Evolutionary conservation across 2,329 filamentous ascomycete species (phyloP).

Genomic region (Colletotrichum caudatum): DNA sequence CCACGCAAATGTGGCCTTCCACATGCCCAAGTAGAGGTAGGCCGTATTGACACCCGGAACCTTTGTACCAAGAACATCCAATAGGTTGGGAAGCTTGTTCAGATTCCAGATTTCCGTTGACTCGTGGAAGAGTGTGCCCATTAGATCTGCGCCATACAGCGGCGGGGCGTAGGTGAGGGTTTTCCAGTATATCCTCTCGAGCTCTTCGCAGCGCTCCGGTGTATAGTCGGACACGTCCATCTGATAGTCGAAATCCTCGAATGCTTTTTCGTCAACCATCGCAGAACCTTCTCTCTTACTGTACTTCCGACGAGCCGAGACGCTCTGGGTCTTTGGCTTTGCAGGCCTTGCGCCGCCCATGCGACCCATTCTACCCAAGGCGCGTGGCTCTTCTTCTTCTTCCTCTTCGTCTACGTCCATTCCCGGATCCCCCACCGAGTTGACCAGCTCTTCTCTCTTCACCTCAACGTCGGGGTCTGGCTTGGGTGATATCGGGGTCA

Average conservation of each 20-base stretch:
- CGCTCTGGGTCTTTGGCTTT: constrained; percentile 76
- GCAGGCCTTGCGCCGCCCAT: constrained; percentile 64
- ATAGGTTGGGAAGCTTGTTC: constrained; percentile 90
- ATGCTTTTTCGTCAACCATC: constrained; percentile 88
- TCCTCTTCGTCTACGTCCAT: constrained; percentile 51
- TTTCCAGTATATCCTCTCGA: constrained; percentile 97
- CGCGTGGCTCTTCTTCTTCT: constrained; percentile 55
- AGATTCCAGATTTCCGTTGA: constrained; percentile 89
- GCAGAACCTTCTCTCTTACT: constrained; percentile 83
- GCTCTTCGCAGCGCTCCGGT: constrained; percentile 89
- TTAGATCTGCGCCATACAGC: constrained; percentile 96
- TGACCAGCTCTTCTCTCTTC: constrained; percentile 52
- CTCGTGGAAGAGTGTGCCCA: constrained; percentile 93
- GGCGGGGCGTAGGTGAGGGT: constrained; percentile 94
- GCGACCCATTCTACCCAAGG: constrained; percentile 53
- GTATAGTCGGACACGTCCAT: constrained; percentile 92
- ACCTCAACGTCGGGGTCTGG: constrained; percentile 50
- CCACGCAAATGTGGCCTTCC: constrained; percentile 99
- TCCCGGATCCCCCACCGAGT: constrained; percentile 65
- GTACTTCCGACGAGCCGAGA: constrained; percentile 88
- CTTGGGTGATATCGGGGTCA: constrained; percentile 46
- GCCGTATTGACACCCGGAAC: constrained; percentile 98
- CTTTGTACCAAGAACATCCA: constrained; percentile 94
- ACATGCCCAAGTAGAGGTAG: constrained; percentile 98
- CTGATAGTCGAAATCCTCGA: constrained; percentile 90